A percentile compares a stretch with the other conserved stretches of the same genome.
Evolutionary conservation across 176 grass and related monocot genomes (phyloP).

Genomic region (Bonia amplexicaulis): DNA sequence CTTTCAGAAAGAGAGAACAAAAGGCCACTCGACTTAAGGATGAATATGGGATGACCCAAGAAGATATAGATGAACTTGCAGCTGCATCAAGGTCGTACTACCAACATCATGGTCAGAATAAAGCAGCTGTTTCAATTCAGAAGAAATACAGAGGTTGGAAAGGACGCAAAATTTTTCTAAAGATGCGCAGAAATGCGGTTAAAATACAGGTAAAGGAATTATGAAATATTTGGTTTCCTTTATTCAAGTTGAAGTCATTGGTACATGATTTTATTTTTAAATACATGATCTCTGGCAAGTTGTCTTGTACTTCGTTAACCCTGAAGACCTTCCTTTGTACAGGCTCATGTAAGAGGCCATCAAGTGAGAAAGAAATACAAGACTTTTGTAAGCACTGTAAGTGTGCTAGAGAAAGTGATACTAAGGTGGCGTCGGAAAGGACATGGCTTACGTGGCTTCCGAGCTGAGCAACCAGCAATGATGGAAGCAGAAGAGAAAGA

Average conservation of each 20-base stretch:
- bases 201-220: slow-evolving; percentile 80
- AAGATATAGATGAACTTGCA: slow-evolving; percentile 80
- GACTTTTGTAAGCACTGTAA: slow-evolving; percentile 72
- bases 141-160: slow-evolving; percentile 97
- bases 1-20: slow-evolving; percentile 82
- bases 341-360: slow-evolving; percentile 95
- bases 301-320: neutral
- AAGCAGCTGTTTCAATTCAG: slow-evolving; percentile 95
- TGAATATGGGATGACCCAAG: slow-evolving; percentile 91
- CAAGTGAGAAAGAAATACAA: slow-evolving; percentile 92
- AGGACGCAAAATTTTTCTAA: slow-evolving; percentile 73
- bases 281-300: neutral
- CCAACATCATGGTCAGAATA: slow-evolving; percentile 52
- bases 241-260: slow-evolving; percentile 13
- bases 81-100: slow-evolving; percentile 56
- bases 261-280: neutral
- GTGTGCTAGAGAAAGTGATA: slow-evolving; percentile 88
- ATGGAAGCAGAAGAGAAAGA: slow-evolving; percentile 31
- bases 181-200: slow-evolving; percentile 74
- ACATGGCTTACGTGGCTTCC: slow-evolving; percentile 76
- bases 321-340: slow-evolving; percentile 16
- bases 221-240: slow-evolving; percentile 14
- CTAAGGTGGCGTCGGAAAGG: slow-evolving; percentile 93
- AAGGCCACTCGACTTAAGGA: slow-evolving; percentile 41
- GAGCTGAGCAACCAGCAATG: slow-evolving; percentile 55